Conservation (phyloP, 345 rosid genomes). For the Aquilaria sinensis region DNA sequence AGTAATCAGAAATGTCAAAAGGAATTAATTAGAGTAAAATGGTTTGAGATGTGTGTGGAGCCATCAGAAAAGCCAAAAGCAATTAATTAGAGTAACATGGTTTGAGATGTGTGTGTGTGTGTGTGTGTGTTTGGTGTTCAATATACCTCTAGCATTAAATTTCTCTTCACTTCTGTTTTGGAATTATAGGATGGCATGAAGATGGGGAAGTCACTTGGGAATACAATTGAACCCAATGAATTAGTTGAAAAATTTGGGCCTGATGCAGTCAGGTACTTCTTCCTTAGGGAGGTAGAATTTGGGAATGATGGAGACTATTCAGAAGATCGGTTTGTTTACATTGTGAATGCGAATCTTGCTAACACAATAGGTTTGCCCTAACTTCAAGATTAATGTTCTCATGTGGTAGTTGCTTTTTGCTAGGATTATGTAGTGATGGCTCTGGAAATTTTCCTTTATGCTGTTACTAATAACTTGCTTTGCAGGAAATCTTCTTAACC, state of each 20-base stretch:
- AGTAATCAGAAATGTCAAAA: too few relatives aligned
- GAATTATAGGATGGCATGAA: conserved; percentile 86
- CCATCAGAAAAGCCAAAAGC: too few relatives aligned
- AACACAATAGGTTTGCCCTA: conserved; percentile 64
- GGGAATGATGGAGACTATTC: conserved; percentile 97
- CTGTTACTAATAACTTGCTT: background rate
- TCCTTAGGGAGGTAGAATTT: conserved; percentile 83
- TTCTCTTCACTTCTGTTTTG: conserved; percentile 26
- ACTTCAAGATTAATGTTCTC: too few relatives aligned
- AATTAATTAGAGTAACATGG: too few relatives aligned
- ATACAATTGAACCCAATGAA: conserved; percentile 81
- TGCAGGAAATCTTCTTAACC: conserved; percentile 90
- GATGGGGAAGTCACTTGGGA: conserved; percentile 97
- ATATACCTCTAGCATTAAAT: too few relatives aligned
- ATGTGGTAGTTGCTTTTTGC: too few relatives aligned
- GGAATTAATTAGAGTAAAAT: too few relatives aligned
- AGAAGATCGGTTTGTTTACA: conserved; percentile 76
- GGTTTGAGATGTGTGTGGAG: too few relatives aligned
- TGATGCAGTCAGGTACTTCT: conserved; percentile 93
- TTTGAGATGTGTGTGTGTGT: too few relatives aligned
- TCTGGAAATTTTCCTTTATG: background rate
- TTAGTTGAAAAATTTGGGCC: conserved; percentile 76
- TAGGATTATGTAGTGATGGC: too few relatives aligned
- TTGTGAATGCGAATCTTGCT: conserved; percentile 94
- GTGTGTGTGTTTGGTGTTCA: too few relatives aligned